phyloP scores from a whole-genome alignment of 495 filamentous ascomycete genomes.

The Penicillium ochrochloron region DNA sequence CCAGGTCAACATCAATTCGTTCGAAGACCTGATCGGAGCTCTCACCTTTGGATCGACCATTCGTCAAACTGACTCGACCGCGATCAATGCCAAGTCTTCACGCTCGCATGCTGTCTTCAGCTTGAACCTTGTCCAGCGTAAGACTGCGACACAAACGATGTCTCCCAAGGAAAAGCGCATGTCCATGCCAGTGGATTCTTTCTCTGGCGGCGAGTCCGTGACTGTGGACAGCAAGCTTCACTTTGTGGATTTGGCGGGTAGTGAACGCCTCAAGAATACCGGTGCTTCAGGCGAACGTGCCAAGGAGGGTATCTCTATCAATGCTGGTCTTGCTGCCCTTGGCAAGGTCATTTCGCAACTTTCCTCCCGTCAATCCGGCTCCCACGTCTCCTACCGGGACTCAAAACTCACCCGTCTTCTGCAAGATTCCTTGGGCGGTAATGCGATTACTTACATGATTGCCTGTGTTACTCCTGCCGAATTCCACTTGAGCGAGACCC shows the following conservation, averaged over 20 bases:
- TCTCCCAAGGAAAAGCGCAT: slow-evolving; percentile 78
- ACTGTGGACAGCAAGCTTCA: slow-evolving; percentile 98
- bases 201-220: slow-evolving; percentile 71
- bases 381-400: slow-evolving; percentile 97
- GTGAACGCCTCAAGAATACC: slow-evolving; percentile 96
- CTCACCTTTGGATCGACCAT: slow-evolving; percentile 93
- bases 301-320: slow-evolving; percentile 98
- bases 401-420: slow-evolving; percentile 94
- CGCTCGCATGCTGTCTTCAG: slow-evolving; percentile 98
- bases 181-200: slow-evolving; percentile 84
- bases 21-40: slow-evolving; percentile 86
- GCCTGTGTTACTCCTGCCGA: slow-evolving; percentile 96
- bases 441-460: slow-evolving; percentile 99
- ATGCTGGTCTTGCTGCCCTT: slow-evolving; percentile 90
- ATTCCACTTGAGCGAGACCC: slow-evolving; percentile 95
- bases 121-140: slow-evolving; percentile 89
- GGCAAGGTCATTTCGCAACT: slow-evolving; percentile 99
- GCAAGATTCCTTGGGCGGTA: slow-evolving; percentile 97
- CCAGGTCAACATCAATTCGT: slow-evolving; percentile 87
- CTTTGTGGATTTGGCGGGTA: slow-evolving; percentile 97
- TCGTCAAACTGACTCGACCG: slow-evolving; percentile 97
- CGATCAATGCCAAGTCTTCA: slow-evolving; percentile 98
- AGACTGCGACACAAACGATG: slow-evolving; percentile 57
- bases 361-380: slow-evolving; percentile 82
- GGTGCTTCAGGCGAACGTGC: slow-evolving; percentile 94